These are phyloP conservation scores for Tremella yokohamensis DNA, from an alignment of 768 basidiomycete species.

Conservation along the genomic window DNA sequence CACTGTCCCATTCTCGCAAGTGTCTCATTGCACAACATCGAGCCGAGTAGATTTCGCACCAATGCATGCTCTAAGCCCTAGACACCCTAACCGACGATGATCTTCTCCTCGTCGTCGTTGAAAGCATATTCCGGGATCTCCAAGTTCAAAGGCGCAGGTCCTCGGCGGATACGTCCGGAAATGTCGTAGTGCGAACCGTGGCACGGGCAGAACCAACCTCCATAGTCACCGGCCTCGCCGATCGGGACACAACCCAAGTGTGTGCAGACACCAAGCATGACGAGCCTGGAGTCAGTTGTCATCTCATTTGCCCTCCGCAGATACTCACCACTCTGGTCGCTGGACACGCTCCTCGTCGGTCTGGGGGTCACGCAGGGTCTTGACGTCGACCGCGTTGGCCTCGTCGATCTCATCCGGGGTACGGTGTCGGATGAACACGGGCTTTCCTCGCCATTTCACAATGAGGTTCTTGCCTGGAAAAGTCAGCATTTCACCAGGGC, in stretches of 20 bases:
- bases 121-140: conserved; percentile 87
- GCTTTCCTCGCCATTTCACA: conserved; percentile 94
- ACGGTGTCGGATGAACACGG: conserved; percentile 97
- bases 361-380: conserved; percentile 85
- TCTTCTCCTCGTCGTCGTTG: conserved; percentile 79
- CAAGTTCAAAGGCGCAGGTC: conserved; percentile 94
- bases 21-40: too few species aligned
- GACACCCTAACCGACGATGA: conserved; percentile 69
- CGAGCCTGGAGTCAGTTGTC: conserved; percentile 45
- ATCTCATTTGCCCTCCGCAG: too few species aligned
- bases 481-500: background rate
- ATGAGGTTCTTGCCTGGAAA: conserved; percentile 49
- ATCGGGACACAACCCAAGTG: conserved; percentile 98
- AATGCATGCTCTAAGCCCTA: background rate
- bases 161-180: conserved; percentile 91
- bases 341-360: conserved; percentile 80
- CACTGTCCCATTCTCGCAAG: background rate
- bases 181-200: conserved; percentile 96
- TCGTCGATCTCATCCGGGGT: conserved; percentile 88
- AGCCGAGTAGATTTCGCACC: background rate
- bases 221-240: conserved; percentile 92
- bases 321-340: conserved; percentile 94
- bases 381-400: conserved; percentile 79
- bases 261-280: conserved; percentile 61
- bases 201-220: conserved; percentile 99